These are phyloP conservation scores for Diaporthe nobilis DNA, from an alignment of 2,329 filamentous ascomycete species.

Conservation along the genomic window DNA sequence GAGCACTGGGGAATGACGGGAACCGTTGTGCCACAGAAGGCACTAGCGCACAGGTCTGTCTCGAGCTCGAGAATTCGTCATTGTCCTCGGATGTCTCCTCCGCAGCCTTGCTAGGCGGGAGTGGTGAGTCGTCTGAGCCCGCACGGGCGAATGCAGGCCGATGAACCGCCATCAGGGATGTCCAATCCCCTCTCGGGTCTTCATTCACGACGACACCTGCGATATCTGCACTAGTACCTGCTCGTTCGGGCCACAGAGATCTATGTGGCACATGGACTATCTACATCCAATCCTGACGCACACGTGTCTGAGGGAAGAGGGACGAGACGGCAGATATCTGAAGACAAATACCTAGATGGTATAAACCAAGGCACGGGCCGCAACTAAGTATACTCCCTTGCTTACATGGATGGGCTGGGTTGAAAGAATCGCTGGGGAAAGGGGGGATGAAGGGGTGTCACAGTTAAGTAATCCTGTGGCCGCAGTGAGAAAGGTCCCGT, in stretches of 20 bases:
- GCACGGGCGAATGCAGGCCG: background rate
- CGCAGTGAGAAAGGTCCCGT: conserved; percentile 5
- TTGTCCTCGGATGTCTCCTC: conserved; percentile 11
- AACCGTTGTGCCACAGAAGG: conserved; percentile 5
- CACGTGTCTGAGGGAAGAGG: background rate
- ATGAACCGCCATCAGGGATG: background rate
- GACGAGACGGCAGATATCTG: background rate
- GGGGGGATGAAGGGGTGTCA: background rate
- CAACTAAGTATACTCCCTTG: conserved; percentile 10
- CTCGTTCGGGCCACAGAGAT: background rate
- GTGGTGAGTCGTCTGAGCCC: background rate
- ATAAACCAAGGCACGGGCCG: conserved; percentile 7
- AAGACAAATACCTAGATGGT: background rate
- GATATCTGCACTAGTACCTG: background rate
- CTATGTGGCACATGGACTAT: background rate
- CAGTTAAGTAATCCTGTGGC: conserved; percentile 20
- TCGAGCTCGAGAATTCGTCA: background rate
- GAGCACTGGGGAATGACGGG: conserved; percentile 1
- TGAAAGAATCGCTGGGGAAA: conserved; percentile 16
- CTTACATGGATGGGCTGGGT: conserved; percentile 6
- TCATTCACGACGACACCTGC: background rate
- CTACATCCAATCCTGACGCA: background rate
- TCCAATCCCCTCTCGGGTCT: background rate
- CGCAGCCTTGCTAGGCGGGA: background rate
- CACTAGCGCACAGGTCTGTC: conserved; percentile 11